Evolutionary conservation across 2,329 filamentous ascomycete species (phyloP), one percentile per base, ranked within the genome.

Genomic region (Alternaria rosae): DNA sequence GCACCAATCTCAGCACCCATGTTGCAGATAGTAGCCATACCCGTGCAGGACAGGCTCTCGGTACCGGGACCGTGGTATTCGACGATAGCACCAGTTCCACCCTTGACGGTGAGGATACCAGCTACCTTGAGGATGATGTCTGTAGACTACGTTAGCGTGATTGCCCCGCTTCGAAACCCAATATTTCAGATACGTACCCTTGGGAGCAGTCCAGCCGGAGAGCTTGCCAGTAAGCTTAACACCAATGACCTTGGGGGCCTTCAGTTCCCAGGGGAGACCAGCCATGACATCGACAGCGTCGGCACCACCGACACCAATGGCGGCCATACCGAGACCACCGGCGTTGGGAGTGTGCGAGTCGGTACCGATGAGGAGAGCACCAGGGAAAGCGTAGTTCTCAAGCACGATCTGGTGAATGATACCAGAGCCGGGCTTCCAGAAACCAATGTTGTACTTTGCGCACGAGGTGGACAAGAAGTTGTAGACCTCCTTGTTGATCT

Each of bases 371-470:
- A 99, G 89, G 62, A 99, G 89, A 88, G 91, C 94, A 88, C 95
- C 95, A 70, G 95, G 95, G 91, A 98, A 98, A 81, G 94, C 94
- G 82, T 98, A 98, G 88, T 98, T 98, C 86, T 99, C 95, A 62
- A 98, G 89, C 68, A 98, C 84, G 79, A 98, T 98, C 87, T 98
- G 95, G 86, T 99, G 95, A 76, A 99, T 99, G 81, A 98, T 99
- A 87, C 95, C 95, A 80, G 94, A 97, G 75, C 95, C 95, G 70
- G 95, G 95, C 82, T 89, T 93, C 95, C 95, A 99, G 91, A 98
- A 98, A 86, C 95, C 95, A 82, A 98, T 98, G 88, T 98, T 94
- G 88, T 98, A 99, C 87, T 98, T 99, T 79, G 94, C 94, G 82
- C 94, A 98, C 70, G 94, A 92, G 67, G 90, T 90, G 65, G 93